Conservation (phyloP, 2,329 filamentous ascomycete genomes). For the Exophiala viscosa region DNA sequence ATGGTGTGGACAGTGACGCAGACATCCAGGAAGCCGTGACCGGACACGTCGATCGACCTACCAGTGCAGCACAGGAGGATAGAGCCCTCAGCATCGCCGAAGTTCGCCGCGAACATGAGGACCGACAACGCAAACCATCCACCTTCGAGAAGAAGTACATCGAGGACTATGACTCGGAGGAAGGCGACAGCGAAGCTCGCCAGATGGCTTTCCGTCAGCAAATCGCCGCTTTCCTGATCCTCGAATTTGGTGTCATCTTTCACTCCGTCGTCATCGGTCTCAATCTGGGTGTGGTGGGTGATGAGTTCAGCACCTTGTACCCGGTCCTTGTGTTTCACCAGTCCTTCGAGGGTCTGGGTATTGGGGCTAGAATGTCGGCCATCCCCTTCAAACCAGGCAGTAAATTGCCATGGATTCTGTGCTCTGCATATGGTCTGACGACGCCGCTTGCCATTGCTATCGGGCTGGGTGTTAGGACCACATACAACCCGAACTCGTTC, state of each 20-base stretch:
- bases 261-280: constrained; percentile 63
- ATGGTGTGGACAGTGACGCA: constrained; percentile 34
- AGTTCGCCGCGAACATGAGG: constrained; percentile 14
- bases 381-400: constrained; percentile 48
- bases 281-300: constrained; percentile 57
- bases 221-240: constrained; percentile 42
- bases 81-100: neutral
- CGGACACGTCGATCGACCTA: constrained; percentile 4
- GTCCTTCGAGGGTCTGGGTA: constrained; percentile 60
- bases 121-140: neutral
- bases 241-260: constrained; percentile 62
- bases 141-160: constrained; percentile 11
- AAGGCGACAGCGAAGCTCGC: constrained; percentile 23
- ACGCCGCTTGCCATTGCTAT: constrained; percentile 52
- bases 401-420: constrained; percentile 51
- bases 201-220: constrained; percentile 39
- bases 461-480: constrained; percentile 47
- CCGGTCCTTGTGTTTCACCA: constrained; percentile 62
- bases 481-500: constrained; percentile 41
- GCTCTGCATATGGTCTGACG: constrained; percentile 48
- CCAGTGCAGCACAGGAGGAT: constrained; percentile 1
- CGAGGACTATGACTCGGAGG: constrained; percentile 13
- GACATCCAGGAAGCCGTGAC: constrained; percentile 26
- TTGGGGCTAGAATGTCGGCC: constrained; percentile 57
- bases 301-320: constrained; percentile 57